These are phyloP conservation scores for Boletus subcaerulescens DNA, from an alignment of 768 basidiomycete species.

Conservation along the genomic window DNA sequence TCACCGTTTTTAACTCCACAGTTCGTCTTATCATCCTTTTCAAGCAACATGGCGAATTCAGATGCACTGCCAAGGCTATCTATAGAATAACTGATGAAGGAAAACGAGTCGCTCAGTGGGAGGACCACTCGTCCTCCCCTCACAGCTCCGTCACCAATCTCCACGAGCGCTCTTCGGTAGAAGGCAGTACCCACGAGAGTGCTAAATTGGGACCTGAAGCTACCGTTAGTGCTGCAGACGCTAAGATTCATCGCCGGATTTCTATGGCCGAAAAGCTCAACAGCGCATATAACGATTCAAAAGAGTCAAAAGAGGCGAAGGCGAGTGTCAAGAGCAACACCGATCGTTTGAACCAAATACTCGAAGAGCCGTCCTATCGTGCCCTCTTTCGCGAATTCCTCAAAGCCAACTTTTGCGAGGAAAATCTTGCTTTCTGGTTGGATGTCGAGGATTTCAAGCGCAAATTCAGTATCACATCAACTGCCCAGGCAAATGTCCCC, in stretches of 20 bases:
- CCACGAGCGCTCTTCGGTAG: slow-evolving; percentile 59
- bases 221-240: slow-evolving; percentile 38
- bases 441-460: slow-evolving; percentile 97
- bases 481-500: slow-evolving; percentile 64
- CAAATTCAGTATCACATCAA: slow-evolving; percentile 94
- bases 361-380: slow-evolving; percentile 88
- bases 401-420: slow-evolving; percentile 93
- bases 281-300: slow-evolving; percentile 44
- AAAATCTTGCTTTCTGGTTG: slow-evolving; percentile 96
- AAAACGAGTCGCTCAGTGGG: slow-evolving; percentile 82
- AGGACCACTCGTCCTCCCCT: slow-evolving; percentile 53
- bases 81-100: slow-evolving; percentile 96
- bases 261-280: slow-evolving; percentile 76
- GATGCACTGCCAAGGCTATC: slow-evolving; percentile 92
- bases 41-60: slow-evolving; percentile 93
- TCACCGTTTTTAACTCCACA: not conserved
- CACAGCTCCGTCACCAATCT: slow-evolving; percentile 65
- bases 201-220: slow-evolving; percentile 27
- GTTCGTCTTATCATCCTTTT: slow-evolving; percentile 11
- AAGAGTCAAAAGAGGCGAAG: slow-evolving; percentile 44
- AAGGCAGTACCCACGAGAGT: slow-evolving; percentile 32
- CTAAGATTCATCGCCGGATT: slow-evolving; percentile 75
- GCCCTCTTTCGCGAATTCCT: slow-evolving; percentile 93
- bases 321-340: slow-evolving; percentile 84
- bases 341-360: slow-evolving; percentile 84